Evolutionary conservation across 352 stramenopile genomes (phyloP), one percentile per base, ranked within the genome.

Genomic region (Globisporangium camurandrum): DNA sequence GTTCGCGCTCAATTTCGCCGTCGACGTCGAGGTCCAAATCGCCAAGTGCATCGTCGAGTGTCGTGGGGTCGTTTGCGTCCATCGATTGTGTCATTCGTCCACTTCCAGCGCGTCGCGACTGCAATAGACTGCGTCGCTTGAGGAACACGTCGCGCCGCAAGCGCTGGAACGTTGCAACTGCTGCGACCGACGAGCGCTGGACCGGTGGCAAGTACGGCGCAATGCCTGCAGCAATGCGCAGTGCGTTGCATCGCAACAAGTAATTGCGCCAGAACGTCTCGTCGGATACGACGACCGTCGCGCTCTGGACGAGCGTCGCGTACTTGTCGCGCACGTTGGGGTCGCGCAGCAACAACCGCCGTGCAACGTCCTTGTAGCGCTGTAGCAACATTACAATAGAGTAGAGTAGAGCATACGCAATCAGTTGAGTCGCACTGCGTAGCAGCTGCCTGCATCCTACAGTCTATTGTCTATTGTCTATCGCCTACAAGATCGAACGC

Each of bases 1-100:
- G 61, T 57, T 88, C 74, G 26, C 70, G 71, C 50, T 86, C 76
- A 45, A 86, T 86, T 62, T 86, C 71, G n/a, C 76, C 76, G 45
- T 88, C 71, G 40, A 85, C 49, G 38, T 88, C 76, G 5, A 86
- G 57, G 24, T 85, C 72, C 24, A 85, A 41, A 2, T 83, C 72
- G n/a, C 75, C 71, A 36, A 81, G 38, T 28, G 76, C 63, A 11
- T 65, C 62, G 16, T 23, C 50, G 51, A 30, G 19, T 6, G 52
- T 24, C 0, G 52, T 50, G 4, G 59, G 58, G 28, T 69, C 64
- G 28, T 49, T 66, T 24, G 57, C 68, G 34, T 71, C 62, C 4
- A 60, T 62, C 16, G 64, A 69, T 27, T 40, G 28, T 12, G 48
- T 38, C 16, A 16, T 28, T n/a, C n/a, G n/a, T 12, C 41, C 38